Conservation (phyloP, 305 asterid species). For the Fraxinus baroniana region DNA sequence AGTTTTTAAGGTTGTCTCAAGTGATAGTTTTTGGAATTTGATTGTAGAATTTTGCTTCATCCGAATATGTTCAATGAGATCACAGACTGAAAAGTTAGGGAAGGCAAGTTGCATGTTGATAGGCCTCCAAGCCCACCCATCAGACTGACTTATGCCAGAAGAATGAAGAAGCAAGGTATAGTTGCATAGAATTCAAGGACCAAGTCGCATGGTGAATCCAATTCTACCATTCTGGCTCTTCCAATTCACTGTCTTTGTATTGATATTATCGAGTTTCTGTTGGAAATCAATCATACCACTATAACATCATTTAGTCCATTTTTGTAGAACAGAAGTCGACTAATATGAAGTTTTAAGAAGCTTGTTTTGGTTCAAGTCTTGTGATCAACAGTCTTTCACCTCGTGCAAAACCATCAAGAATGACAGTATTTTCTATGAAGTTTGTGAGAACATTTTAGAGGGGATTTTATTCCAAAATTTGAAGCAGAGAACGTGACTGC, state of each 20-base stretch:
- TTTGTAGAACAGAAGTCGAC: background rate
- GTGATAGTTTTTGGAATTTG: conserved; percentile 18
- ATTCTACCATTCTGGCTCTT: background rate
- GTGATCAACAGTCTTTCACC: background rate
- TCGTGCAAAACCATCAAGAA: background rate
- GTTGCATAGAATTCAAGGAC: background rate
- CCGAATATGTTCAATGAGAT: background rate
- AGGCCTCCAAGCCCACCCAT: background rate
- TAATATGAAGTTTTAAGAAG: background rate
- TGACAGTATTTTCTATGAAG: background rate
- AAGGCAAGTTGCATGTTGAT: background rate
- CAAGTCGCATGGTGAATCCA: background rate
- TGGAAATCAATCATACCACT: background rate
- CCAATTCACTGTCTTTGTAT: background rate
- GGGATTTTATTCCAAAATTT: background rate
- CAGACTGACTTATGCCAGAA: background rate
- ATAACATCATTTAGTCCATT: background rate
- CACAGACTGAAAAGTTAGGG: background rate
- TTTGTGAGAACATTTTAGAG: background rate
- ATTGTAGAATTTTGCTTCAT: conserved; percentile 16
- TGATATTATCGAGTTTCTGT: background rate
- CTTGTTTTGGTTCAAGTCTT: background rate
- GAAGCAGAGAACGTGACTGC: background rate
- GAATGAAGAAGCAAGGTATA: background rate
- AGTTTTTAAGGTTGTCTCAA: conserved; percentile 14